A percentile compares a stretch with the other conserved stretches of the same genome.
These are phyloP conservation scores for Ashbya aceris DNA, from an alignment of 1,139 yeast genomes.

Conservation along the genomic window DNA sequence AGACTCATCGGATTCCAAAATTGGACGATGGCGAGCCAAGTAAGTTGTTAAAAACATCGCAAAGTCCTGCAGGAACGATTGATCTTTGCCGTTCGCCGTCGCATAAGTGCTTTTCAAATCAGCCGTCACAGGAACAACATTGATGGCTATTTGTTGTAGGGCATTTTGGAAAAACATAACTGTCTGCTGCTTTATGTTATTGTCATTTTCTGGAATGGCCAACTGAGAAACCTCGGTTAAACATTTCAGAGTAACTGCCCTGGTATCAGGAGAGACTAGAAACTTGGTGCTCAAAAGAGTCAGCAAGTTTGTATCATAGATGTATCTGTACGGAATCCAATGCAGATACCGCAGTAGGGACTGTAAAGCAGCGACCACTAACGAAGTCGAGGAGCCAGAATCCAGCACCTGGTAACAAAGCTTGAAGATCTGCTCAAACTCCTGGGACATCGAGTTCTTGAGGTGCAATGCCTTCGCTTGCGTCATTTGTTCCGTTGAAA, in stretches of 20 bases:
- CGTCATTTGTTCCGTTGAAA: conserved; percentile 88
- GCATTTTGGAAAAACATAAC: conserved; percentile 63
- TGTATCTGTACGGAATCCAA: conserved; percentile 88
- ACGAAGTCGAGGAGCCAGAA: conserved; percentile 72
- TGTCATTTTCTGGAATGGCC: conserved; percentile 52
- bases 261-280: conserved; percentile 67
- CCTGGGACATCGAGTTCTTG: conserved; percentile 77
- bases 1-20: conserved; percentile 59
- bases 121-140: conserved; percentile 65
- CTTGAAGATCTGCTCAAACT: conserved; percentile 86
- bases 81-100: conserved; percentile 73
- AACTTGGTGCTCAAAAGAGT: conserved; percentile 66
- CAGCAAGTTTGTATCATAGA: conserved; percentile 79
- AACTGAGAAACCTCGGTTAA: conserved; percentile 81
- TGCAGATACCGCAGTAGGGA: conserved; percentile 78
- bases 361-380: conserved; percentile 76
- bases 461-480: conserved; percentile 84
- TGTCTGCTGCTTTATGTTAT: conserved; percentile 38
- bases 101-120: conserved; percentile 68
- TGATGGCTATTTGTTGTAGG: conserved; percentile 55
- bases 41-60: conserved; percentile 89
- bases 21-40: conserved; percentile 61
- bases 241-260: conserved; percentile 82
- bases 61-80: conserved; percentile 88
- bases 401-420: conserved; percentile 89